Percentiles rank a stretch among this genome's conserved stretches.
Conservation (phyloP, 106 monocot genomes). For the Acanthochlamys bracteata region DNA sequence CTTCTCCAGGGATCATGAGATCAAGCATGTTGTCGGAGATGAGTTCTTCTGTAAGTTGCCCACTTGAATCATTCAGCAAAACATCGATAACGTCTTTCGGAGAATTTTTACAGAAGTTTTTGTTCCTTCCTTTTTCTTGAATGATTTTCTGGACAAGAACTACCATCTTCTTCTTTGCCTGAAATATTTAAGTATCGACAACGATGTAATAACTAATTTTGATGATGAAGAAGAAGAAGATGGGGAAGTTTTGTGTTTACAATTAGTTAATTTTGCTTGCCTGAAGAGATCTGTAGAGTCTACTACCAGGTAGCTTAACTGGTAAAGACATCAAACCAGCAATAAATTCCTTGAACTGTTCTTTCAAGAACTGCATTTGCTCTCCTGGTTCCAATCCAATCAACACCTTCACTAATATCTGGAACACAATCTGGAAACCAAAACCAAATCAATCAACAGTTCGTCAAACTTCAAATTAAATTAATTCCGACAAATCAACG, state of each 20-base stretch:
- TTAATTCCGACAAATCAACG: too few relatives aligned
- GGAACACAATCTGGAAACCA: slow-evolving; percentile 55
- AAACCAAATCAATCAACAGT: not conserved
- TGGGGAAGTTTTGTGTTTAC: too few relatives aligned
- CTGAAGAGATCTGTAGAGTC: slow-evolving; percentile 77
- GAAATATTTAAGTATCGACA: not conserved
- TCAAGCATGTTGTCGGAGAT: slow-evolving; percentile 91
- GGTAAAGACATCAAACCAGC: slow-evolving; percentile 85
- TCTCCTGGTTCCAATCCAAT: slow-evolving; percentile 68
- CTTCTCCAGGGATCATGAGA: slow-evolving; percentile 92
- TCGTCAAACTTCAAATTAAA: not conserved
- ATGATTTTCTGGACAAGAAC: slow-evolving; percentile 54
- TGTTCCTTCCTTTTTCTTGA: slow-evolving; percentile 35
- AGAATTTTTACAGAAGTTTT: not conserved
- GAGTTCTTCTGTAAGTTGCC: slow-evolving; percentile 63
- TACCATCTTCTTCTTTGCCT: slow-evolving; percentile 72
- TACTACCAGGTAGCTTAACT: slow-evolving; percentile 68
- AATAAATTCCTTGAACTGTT: slow-evolving; percentile 80
- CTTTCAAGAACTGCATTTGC: slow-evolving; percentile 61
- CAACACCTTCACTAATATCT: slow-evolving; percentile 64
- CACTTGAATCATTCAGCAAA: slow-evolving; percentile 41
- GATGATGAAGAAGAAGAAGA: not conserved
- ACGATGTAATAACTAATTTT: not conserved
- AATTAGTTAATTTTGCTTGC: slow-evolving; percentile 18
- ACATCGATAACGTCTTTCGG: slow-evolving; percentile 65